Base-by-base conservation (phyloP, 1,284 basidiomycete species). In the Leccinum subrobustum region DNA sequence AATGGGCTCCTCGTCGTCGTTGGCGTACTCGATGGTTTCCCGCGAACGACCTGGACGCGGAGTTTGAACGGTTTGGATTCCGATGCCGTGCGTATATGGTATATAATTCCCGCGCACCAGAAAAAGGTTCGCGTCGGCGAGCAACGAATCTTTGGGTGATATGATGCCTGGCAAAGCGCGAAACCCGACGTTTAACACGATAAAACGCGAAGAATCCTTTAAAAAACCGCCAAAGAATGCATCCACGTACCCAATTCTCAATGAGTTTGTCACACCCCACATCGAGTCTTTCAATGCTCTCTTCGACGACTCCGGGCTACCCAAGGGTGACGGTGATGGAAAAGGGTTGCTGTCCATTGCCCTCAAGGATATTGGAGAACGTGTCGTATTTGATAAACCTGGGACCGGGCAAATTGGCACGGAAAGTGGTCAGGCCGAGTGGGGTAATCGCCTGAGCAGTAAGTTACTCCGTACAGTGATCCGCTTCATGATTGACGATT, bases 201-300 rank as follows among this genome's bases (percentile, higher is more conserved):
- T 98, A 56, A 81, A 83, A 48, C 86, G 95, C 60, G 95, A 98
- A 78, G 80, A 87, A 11, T 78, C 83, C 4, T 98, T 98, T 79
- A 84, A 85, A 73, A 82, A 88, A 60, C 97, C 97, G 0, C 83
- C 90, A 18, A 81, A 81, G 66, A 77, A 85, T 53, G 85, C 84
- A 20, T 84, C 90, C 42, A 87, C 89, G 16, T 88, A 93, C 60
- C 87, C 88, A 16, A 92, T 93, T 60, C 83, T 99, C 60, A 94
- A 96, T 68, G 93, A 97, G 76, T 93, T 99, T 68, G 93, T 98
- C 59, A 82, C 86, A 31, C 97, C 97, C 9, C 96, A 98, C 73
- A 86, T 99, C 64, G 92, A 98, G 76, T 95, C 93, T 50, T 99
- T 99, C 83, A 97, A 99, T 75, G 90, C 95, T 11, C 83, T 99